Evolutionary conservation across 2,329 filamentous ascomycete genomes (phyloP).

Genomic region (Fulvia fulva): DNA sequence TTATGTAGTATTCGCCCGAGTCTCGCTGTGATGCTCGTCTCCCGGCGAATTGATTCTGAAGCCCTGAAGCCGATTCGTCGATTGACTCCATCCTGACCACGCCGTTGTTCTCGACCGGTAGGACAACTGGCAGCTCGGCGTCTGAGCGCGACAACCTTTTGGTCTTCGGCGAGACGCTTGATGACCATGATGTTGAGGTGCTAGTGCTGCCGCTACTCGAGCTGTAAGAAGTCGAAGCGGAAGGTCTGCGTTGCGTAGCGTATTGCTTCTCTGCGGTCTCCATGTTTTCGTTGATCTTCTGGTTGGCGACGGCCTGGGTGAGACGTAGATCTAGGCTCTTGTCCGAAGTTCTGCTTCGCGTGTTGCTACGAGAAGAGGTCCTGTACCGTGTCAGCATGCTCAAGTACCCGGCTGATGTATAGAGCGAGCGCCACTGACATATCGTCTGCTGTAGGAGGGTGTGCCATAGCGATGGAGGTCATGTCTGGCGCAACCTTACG

Average conservation of each 20-base stretch:
- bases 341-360: neutral
- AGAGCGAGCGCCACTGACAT: neutral
- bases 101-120: neutral
- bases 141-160: neutral
- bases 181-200: neutral
- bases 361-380: neutral
- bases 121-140: neutral
- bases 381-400: neutral
- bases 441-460: neutral
- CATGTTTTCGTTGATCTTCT: neutral
- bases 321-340: conserved; percentile 1
- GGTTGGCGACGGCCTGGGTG: neutral
- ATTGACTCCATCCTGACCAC: neutral
- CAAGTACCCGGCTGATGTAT: neutral
- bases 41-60: too few species aligned
- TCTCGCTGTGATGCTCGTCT: neutral
- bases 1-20: neutral
- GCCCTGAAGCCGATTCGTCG: neutral
- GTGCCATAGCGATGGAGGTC: neutral
- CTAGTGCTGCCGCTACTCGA: neutral
- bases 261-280: neutral
- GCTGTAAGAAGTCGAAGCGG: neutral
- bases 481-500: neutral
- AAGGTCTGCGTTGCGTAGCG: neutral
- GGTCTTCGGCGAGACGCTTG: neutral